Evolutionary conservation across 2,329 filamentous ascomycete species (phyloP).

Genomic region (Thermomyces lanuginosus): DNA sequence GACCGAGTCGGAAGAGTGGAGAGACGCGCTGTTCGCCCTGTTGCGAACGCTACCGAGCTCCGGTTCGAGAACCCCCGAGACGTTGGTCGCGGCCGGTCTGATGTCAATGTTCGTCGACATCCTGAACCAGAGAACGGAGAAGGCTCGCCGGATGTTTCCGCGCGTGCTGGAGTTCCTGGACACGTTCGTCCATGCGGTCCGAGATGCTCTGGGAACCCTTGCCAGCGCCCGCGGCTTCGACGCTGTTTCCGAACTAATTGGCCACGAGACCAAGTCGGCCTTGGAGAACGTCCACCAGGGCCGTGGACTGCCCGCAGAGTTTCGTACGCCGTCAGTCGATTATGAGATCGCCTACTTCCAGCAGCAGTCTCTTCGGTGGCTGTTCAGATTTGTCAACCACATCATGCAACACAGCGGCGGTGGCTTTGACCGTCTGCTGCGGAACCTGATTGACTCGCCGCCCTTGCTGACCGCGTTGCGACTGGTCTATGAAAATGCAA

Average conservation of each 20-base stretch:
- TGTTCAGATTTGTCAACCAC: conserved; percentile 92
- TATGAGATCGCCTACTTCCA: conserved; percentile 87
- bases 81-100: conserved; percentile 75
- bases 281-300: conserved; percentile 49
- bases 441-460: conserved; percentile 88
- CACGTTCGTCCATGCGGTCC: conserved; percentile 67
- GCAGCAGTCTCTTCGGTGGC: conserved; percentile 81
- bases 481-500: conserved; percentile 63
- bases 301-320: conserved; percentile 54
- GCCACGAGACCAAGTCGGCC: conserved; percentile 58
- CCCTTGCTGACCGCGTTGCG: conserved; percentile 65
- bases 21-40: conserved; percentile 75
- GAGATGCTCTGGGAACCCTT: conserved; percentile 68
- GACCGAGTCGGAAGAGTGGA: conserved; percentile 69
- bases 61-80: conserved; percentile 56
- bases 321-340: conserved; percentile 69
- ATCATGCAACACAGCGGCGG: conserved; percentile 72
- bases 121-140: conserved; percentile 61
- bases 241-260: conserved; percentile 72
- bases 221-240: conserved; percentile 73
- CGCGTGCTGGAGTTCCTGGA: conserved; percentile 79
- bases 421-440: conserved; percentile 74
- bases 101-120: conserved; percentile 84
- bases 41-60: conserved; percentile 61
- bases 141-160: conserved; percentile 69